Conservation (phyloP, 352 stramenopile genomes). For the Pythium diclinum region DNA sequence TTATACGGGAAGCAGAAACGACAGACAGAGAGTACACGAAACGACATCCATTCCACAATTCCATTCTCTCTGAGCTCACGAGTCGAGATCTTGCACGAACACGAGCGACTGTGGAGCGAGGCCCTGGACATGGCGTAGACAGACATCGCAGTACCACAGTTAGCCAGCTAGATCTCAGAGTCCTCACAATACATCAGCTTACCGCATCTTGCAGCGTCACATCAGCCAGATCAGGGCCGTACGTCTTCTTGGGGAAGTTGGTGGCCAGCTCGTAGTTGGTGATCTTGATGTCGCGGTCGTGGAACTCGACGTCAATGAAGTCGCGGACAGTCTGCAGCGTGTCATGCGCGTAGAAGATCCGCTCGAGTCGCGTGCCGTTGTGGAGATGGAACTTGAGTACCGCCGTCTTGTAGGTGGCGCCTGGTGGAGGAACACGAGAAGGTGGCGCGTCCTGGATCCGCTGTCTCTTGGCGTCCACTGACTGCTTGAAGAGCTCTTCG, state of each 20-base stretch:
- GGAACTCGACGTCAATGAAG: constrained; percentile 81
- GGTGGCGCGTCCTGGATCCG: constrained; percentile 43
- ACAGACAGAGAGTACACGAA: neutral
- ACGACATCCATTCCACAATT: neutral
- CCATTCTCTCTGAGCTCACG: constrained; percentile 30
- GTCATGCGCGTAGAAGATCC: constrained; percentile 79
- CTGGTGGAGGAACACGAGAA: constrained; percentile 43
- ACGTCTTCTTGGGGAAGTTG: constrained; percentile 82
- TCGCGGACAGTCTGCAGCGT: constrained; percentile 73
- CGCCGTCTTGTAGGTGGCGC: constrained; percentile 63
- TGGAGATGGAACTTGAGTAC: constrained; percentile 81
- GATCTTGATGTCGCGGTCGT: constrained; percentile 72
- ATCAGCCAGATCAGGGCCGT: constrained; percentile 54
- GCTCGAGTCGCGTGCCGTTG: constrained; percentile 72
- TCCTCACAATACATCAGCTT: constrained; percentile 9
- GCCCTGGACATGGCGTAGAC: constrained; percentile 34
- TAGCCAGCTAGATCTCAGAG: neutral
- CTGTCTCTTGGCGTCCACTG: constrained; percentile 62
- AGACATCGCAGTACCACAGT: neutral
- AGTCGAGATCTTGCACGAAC: constrained; percentile 83
- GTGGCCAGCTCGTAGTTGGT: constrained; percentile 80
- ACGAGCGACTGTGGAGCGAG: constrained; percentile 72
- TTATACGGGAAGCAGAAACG: neutral
- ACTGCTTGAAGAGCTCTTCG: constrained; percentile 32
- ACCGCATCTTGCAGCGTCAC: constrained; percentile 72